Conservation (phyloP, 805 yeast genomes). For the Teunomyces kruisii region DNA sequence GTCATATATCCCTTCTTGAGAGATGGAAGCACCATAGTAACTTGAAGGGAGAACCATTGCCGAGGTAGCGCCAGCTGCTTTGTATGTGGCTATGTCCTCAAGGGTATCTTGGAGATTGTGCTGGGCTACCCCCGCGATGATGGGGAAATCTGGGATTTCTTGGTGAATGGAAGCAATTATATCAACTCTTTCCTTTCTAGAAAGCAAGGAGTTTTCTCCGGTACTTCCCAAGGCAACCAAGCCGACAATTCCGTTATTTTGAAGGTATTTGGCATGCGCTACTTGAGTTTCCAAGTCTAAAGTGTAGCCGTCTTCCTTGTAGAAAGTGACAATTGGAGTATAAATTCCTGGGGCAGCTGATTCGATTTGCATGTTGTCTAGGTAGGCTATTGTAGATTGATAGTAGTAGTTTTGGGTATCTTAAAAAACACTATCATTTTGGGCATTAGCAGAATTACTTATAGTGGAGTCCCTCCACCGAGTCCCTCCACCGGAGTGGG, state of each 20-base stretch:
- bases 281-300: slow-evolving; percentile 47
- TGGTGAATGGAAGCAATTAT: slow-evolving; percentile 32
- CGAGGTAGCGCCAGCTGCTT: slow-evolving; percentile 38
- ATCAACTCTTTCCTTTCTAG: slow-evolving; percentile 43
- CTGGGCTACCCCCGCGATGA: slow-evolving; percentile 52
- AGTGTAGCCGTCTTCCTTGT: slow-evolving; percentile 40
- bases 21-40: slow-evolving; percentile 47
- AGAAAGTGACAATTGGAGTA: slow-evolving; percentile 56
- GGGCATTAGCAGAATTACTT: background rate
- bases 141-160: slow-evolving; percentile 38
- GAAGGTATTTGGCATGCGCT: slow-evolving; percentile 43
- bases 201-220: slow-evolving; percentile 54
- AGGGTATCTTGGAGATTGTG: slow-evolving; percentile 46
- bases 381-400: background rate
- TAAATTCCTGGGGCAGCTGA: slow-evolving; percentile 41
- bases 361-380: slow-evolving; percentile 2
- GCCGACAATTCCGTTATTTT: slow-evolving; percentile 47
- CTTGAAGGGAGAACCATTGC: slow-evolving; percentile 46
- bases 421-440: no score
- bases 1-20: slow-evolving; percentile 47
- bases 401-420: background rate
- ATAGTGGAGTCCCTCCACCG: background rate
- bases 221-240: slow-evolving; percentile 53
- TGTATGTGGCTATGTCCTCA: slow-evolving; percentile 35
- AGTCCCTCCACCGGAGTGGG: background rate